Base-by-base conservation (phyloP, 1,284 basidiomycete species). In the Malassezia cuniculi region DNA sequence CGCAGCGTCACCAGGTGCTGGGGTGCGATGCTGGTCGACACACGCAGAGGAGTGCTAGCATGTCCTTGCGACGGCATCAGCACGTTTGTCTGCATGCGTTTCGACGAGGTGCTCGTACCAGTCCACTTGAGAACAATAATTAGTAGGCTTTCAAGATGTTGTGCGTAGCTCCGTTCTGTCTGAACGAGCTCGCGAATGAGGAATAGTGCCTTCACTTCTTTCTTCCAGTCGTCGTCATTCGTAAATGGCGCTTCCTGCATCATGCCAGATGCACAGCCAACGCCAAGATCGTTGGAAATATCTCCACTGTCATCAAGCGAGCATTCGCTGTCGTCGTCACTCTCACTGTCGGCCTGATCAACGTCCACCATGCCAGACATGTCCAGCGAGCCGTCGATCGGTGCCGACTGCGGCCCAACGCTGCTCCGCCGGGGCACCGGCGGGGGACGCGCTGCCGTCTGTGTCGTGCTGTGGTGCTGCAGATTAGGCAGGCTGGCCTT, bases 181-280 rank as follows among this genome's bases (percentile, higher is more conserved):
- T 60, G 56, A 19, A 65, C 55, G 5, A 65, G 50, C 50, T 62
- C 59, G 19, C 61, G 46, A 17, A 65, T 63, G 21, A 65, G 52
- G 44, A 65, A 65, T 12, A 65, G 36, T 12, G 57, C 56, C 36
- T 55, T 56, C 19, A 65, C 61, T 38, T 65, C 61, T 36, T 54
- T 54, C 44, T 61, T 57, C 61, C 61, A 65, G 38, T 59, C 61
- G 12, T 55, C 57, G 21, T 62, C 60, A 32, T 64, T 56, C 32
- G 54, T 50, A 31, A 59, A 56, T 1, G 52, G 41, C 28, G 50
- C 51, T 34, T 53, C 49, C 15, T 50, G 54, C 15, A 50, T 34
- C 30, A 54, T 52, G 38, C 58, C 58, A 16, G 54, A 54, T 6
- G 58, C 53, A 22, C 50, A 52, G 27, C 58, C 58, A 40, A 54